These are phyloP conservation scores for Tuber magnatum DNA, from an alignment of 495 filamentous ascomycete species.

Conservation along the genomic window DNA sequence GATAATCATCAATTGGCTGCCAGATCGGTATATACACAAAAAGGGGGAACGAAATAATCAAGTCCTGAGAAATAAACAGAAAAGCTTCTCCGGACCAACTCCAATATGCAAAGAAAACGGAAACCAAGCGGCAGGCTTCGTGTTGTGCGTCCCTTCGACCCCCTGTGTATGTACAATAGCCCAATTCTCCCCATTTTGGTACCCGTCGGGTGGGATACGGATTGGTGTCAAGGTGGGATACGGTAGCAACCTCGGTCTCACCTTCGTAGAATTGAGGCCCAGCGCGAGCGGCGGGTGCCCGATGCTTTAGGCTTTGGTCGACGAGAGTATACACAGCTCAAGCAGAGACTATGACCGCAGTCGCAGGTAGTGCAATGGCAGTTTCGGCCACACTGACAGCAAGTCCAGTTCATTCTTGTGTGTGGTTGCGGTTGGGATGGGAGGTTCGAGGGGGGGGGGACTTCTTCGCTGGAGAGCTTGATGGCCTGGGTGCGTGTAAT, in stretches of 20 bases:
- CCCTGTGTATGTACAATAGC: not conserved
- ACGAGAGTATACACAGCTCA: conserved; percentile 39
- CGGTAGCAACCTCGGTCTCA: not conserved
- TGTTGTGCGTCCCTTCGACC: not conserved
- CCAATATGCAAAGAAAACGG: conserved; percentile 28
- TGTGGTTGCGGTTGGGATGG: conserved; percentile 6
- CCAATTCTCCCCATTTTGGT: not conserved
- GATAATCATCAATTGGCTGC: not conserved
- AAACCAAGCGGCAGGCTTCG: not conserved
- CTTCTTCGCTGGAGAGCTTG: conserved; percentile 1
- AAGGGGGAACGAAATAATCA: not conserved
- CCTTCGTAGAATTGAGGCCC: not conserved
- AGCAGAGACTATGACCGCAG: conserved; percentile 37
- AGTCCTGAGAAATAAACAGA: not conserved
- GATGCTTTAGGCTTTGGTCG: conserved; percentile 13
- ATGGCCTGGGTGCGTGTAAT: not conserved
- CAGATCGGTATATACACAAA: not conserved
- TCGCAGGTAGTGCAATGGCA: conserved; percentile 38
- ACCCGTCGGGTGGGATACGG: not conserved
- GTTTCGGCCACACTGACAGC: conserved; percentile 35
- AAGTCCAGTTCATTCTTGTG: conserved; percentile 37
- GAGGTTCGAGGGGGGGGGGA: conserved; percentile 4
- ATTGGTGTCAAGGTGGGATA: not conserved
- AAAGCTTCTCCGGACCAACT: conserved; percentile 27
- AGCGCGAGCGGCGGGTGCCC: not conserved